Evolutionary conservation across 441 rosid genomes (phyloP), one percentile per base, ranked within the genome.

Genomic region (Daphne laureola): DNA sequence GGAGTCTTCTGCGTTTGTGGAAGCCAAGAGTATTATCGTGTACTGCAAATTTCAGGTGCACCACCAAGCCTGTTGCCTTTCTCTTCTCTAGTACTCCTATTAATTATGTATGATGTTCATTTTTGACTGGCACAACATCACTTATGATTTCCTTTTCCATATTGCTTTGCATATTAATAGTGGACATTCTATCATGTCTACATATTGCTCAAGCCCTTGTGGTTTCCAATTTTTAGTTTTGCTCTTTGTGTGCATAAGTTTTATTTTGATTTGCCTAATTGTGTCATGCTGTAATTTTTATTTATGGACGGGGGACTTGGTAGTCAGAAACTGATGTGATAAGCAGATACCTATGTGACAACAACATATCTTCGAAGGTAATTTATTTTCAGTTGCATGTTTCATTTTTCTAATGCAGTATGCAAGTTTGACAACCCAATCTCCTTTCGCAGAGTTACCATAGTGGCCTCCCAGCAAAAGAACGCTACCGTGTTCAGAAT

Each of bases 41-140:
- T 92, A 92, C 79, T 92, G 98, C 86, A 92, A 89, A 72, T 89
- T 92, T 76, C 96, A 92, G 94, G 98, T 89, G 63, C 47, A 26
- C 45, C 17, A 15, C 7, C 47, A 43, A 23, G 12, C 17, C 45
- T 54, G 62, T 40, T 23, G 14, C 44, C 35, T 12, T 25, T 5
- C 69, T 50, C 31, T 26, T 26, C 14, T 51, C 26, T 49, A 17
- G 15, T 14, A 41, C 48, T 43, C 36, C 8, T 36, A 17, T 41
- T 40, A 25, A 31, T 13, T 48, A 5, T 48, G 26, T 41, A 21
- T 16, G 13, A 25, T 40, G 45, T 12, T 25, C 17, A n/a, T 54
- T 25, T 12, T 17, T 18, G 23, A 43, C 6, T 42, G 14, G 17
- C 25, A 44, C 17, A 15, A 44, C 38, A 21, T 21, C 25, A 21